phyloP scores from a whole-genome alignment of 768 basidiomycete species.

The Boletus pseudopeckii region DNA sequence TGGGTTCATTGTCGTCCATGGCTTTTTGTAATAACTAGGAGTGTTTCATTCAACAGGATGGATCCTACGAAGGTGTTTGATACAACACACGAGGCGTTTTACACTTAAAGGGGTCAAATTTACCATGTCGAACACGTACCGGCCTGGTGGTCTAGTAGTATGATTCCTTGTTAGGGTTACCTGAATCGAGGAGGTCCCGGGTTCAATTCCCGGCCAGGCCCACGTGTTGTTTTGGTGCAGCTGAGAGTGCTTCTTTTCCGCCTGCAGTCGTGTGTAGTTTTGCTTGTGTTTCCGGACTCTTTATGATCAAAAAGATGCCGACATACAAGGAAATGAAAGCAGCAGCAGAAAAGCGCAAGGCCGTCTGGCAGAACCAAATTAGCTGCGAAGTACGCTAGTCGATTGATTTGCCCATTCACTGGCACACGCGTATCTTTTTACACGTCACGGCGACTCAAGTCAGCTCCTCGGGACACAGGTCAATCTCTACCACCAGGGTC shows the following conservation, averaged over 20 bases:
- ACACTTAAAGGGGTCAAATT: not conserved
- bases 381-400: slow-evolving; percentile 11
- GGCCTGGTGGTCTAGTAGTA: slow-evolving; percentile 65
- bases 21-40: not conserved
- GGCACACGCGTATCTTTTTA: slow-evolving; percentile 34
- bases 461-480: slow-evolving; percentile 29
- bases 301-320: slow-evolving; percentile 30
- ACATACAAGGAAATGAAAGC: slow-evolving; percentile 22
- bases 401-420: slow-evolving; percentile 21
- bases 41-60: slow-evolving; percentile 14
- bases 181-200: slow-evolving; percentile 70
- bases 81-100: not conserved
- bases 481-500: slow-evolving; percentile 28
- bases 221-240: slow-evolving; percentile 8
- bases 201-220: slow-evolving; percentile 86
- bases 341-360: slow-evolving; percentile 21
- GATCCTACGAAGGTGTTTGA: slow-evolving; percentile 39
- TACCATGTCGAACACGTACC: not conserved
- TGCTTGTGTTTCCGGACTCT: slow-evolving; percentile 4
- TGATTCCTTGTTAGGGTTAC: slow-evolving; percentile 59
- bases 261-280: too few species aligned
- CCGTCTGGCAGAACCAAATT: slow-evolving; percentile 4
- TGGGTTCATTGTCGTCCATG: not conserved
- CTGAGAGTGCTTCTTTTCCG: not conserved
- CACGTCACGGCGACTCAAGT: slow-evolving; percentile 39